Percentiles rank a stretch among this genome's conserved stretches.
Evolutionary conservation across 495 filamentous ascomycete species (phyloP).

Genomic region (Penicillium diatomitis): DNA sequence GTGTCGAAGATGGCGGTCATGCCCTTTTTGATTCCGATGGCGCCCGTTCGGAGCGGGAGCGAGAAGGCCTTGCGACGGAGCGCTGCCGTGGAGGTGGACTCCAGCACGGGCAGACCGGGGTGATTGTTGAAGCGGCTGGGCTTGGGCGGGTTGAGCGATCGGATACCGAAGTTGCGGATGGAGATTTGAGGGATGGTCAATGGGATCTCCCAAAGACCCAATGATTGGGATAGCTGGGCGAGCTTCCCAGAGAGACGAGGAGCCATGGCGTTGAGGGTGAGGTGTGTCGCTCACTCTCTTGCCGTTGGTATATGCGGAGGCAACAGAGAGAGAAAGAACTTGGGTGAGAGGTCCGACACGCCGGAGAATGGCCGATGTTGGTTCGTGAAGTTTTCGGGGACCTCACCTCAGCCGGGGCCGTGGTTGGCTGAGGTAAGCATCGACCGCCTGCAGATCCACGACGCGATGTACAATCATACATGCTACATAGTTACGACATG

Average conservation of each 20-base stretch:
- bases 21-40: conserved; percentile 80
- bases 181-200: conserved; percentile 10
- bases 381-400: conserved; percentile 15
- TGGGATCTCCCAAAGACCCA: conserved; percentile 10
- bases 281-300: too few relatives aligned
- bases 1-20: conserved; percentile 86
- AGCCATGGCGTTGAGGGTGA: conserved; percentile 21
- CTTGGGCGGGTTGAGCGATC: conserved; percentile 41
- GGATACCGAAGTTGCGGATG: conserved; percentile 37
- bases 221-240: conserved; percentile 17
- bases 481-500: too few relatives aligned
- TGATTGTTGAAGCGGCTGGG: conserved; percentile 38
- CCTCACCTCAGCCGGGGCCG: neutral
- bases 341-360: neutral
- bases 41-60: conserved; percentile 72
- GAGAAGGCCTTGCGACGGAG: conserved; percentile 67
- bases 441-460: neutral
- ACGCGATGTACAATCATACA: too few relatives aligned
- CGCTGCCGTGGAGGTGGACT: conserved; percentile 67
- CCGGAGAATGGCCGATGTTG: neutral
- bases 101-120: conserved; percentile 44
- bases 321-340: neutral
- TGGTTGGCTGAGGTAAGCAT: neutral
- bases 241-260: conserved; percentile 30
- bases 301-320: too few relatives aligned